Base-by-base conservation (phyloP, 139 green algal genomes). In the Raphidocelis subcapitata region DNA sequence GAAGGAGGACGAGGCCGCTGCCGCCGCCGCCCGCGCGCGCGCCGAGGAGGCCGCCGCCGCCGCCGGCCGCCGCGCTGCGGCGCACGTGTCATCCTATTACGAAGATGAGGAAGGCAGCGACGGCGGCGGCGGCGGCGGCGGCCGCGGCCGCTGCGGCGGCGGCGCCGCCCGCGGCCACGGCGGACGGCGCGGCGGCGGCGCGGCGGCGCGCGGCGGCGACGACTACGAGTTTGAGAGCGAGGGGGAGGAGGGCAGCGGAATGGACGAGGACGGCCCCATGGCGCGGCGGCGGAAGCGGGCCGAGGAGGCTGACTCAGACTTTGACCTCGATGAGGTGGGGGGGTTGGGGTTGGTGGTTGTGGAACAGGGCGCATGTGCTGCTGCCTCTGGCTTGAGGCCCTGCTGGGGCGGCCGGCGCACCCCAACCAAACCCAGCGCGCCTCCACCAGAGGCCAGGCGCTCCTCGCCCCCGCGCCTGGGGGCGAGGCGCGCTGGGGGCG, bases 1-100 rank as follows among this genome's bases (percentile, higher is more conserved):
- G 36, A 69, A 83, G 41, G 83, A 90, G 74, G 85, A 80, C 5
- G 47, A 68, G 28, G 84, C 81, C 54, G 67, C 81, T 16, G 36
- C 76, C 24, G 59, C 67, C 12, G 80, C 79, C 37, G 73, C 72
- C 55, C 65, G 62, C 23, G 46, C 47, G 65, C 73, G 66, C 23
- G 31, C 55, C 15, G 62, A 59, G 20, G 73, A 46, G 29, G 73
- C 37, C 3, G 61, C 33, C 23, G 61, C 33, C 33, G 74, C 74
- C 14, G 74, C 74, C 0, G 56, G 24, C 51, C 37, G 41, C 73
- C 35, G 2, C 55, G 73, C 46, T 51, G 65, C 47, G 57, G 52
- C 32, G 63, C 44, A 32, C 29, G 65, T n/a, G 54, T 32, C 44
- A 47, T 63, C 52, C 10, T 16, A 74, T 49, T 56, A 75, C 35